Conservation (phyloP, 441 rosid genomes). For the Erodium texanum region DNA sequence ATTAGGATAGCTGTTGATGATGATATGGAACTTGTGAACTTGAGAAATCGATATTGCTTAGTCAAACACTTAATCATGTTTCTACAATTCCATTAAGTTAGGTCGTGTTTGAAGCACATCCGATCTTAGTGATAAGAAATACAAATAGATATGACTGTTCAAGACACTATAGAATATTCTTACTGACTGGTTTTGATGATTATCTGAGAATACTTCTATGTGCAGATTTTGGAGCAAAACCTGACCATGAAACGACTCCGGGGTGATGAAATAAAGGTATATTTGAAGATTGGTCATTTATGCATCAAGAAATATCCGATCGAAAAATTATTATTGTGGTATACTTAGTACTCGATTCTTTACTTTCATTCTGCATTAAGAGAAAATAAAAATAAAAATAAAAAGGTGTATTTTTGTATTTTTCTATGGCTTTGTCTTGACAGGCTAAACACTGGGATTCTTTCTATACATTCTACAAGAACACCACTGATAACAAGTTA, state of each 20-base stretch:
- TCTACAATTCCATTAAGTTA: too few species aligned
- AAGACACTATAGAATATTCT: not conserved
- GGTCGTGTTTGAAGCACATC: too few species aligned
- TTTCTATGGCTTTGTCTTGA: slow-evolving; percentile 17
- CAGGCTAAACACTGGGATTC: slow-evolving; percentile 96
- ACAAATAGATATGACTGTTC: not conserved
- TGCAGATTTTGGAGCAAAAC: slow-evolving; percentile 76
- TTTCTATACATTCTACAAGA: slow-evolving; percentile 77
- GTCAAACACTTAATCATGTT: too few species aligned
- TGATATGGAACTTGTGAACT: too few species aligned
- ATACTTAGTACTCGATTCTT: not conserved
- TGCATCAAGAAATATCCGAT: not conserved
- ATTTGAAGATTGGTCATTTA: not conserved
- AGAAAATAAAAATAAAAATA: not conserved
- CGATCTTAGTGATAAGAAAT: too few species aligned
- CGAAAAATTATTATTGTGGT: not conserved
- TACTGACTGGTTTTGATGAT: slow-evolving; percentile 4
- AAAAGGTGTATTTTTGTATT: not conserved
- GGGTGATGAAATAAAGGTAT: slow-evolving; percentile 88
- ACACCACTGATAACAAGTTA: slow-evolving; percentile 91
- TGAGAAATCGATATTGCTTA: too few species aligned
- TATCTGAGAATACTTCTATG: slow-evolving; percentile 20
- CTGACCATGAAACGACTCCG: slow-evolving; percentile 75
- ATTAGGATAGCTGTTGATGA: not conserved
- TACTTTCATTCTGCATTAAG: not conserved